Percentiles rank a stretch among this genome's conserved stretches.
Evolutionary conservation across 2,329 filamentous ascomycete species (phyloP).

Genomic region (Colletotrichum incanum): DNA sequence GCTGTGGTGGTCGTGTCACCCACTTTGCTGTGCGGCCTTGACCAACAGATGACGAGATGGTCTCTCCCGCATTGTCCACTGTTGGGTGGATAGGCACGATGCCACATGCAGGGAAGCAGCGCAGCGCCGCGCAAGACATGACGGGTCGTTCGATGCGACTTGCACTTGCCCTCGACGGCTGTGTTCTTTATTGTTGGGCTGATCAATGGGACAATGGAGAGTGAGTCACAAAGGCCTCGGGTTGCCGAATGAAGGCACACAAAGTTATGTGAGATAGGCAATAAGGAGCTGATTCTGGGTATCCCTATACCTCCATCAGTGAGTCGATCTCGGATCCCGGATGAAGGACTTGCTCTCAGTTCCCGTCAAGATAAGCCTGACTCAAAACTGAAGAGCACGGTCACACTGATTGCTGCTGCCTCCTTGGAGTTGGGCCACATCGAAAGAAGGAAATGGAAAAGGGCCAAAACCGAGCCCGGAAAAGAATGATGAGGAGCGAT

Average conservation of each 20-base stretch:
- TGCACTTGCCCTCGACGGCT: background rate
- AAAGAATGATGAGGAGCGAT: background rate
- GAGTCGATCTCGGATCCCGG: background rate
- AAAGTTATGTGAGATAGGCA: background rate
- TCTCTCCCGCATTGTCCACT: constrained; percentile 27
- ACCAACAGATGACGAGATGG: constrained; percentile 38
- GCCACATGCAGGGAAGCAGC: constrained; percentile 23
- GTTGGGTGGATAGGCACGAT: constrained; percentile 17
- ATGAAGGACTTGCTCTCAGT: background rate
- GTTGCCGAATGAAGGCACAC: background rate
- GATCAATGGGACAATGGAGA: background rate
- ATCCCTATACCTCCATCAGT: background rate
- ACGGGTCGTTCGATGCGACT: background rate
- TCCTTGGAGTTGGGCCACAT: background rate
- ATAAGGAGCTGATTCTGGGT: background rate
- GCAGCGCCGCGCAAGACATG: background rate
- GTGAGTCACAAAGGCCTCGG: background rate
- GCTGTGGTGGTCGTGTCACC: constrained; percentile 3
- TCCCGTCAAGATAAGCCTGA: background rate
- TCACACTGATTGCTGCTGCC: background rate
- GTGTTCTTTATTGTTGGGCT: background rate
- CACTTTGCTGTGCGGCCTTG: constrained; percentile 20
- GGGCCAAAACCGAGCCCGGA: background rate
- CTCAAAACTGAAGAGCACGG: background rate
- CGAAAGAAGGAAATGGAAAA: background rate